Evolutionary conservation across 2,329 filamentous ascomycete genomes (phyloP).

Genomic region (Botrytis squamosa): DNA sequence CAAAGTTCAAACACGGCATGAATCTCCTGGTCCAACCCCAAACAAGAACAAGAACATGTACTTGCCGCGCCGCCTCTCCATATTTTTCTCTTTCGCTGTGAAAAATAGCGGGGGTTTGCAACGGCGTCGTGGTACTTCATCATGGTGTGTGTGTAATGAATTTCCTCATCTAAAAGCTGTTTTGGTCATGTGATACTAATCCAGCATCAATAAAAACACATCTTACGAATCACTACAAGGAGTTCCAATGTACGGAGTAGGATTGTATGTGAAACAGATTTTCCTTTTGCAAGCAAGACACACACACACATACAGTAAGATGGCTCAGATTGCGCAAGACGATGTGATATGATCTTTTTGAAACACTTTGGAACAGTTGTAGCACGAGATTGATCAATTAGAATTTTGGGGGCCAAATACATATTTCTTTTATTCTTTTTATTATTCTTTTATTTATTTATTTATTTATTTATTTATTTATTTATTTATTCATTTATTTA

Average conservation of each 20-base stretch:
- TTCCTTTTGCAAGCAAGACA: neutral
- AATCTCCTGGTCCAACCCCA: neutral
- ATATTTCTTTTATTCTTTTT: neutral
- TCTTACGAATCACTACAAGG: too few relatives aligned
- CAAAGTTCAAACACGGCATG: neutral
- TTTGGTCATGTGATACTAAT: too few relatives aligned
- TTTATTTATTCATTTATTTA: neutral
- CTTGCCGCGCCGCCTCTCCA: neutral
- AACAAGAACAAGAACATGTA: neutral
- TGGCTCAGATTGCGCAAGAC: slow-evolving; percentile 16
- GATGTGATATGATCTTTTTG: neutral
- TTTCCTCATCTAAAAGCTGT: too few relatives aligned
- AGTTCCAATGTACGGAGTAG: too few relatives aligned
- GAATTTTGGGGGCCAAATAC: neutral
- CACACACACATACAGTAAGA: too few relatives aligned
- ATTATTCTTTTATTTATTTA: neutral
- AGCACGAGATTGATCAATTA: neutral
- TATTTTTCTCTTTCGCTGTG: neutral
- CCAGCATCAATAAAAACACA: too few relatives aligned
- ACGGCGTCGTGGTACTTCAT: neutral
- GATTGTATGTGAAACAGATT: neutral
- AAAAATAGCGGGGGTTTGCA: neutral
- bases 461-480: too few relatives aligned
- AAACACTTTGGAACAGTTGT: neutral
- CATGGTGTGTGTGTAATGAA: too few relatives aligned